These are phyloP conservation scores for Diaporthe nobilis DNA, from an alignment of 2,329 filamentous ascomycete genomes.

Conservation along the genomic window DNA sequence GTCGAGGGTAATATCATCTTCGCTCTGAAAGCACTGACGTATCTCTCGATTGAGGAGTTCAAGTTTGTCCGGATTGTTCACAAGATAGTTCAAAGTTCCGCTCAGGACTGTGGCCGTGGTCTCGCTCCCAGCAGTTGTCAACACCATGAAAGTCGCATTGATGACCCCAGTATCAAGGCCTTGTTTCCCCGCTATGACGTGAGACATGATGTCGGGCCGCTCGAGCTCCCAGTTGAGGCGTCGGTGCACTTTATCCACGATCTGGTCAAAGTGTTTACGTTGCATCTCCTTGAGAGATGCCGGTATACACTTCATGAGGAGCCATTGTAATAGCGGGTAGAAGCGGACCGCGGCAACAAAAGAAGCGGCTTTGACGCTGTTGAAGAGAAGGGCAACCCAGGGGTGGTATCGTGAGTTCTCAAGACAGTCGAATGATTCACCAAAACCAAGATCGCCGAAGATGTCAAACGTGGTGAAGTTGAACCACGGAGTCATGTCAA, in stretches of 20 bases:
- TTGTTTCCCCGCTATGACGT: constrained; percentile 44
- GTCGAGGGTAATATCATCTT: constrained; percentile 52
- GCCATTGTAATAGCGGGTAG: constrained; percentile 43
- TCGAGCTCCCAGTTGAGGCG: constrained; percentile 48
- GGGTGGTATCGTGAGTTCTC: constrained; percentile 47
- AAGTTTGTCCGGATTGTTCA: constrained; percentile 49
- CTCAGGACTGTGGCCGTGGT: constrained; percentile 51
- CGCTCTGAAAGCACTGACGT: constrained; percentile 49
- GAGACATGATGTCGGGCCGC: constrained; percentile 49
- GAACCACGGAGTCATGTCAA: constrained; percentile 46
- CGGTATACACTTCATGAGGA: constrained; percentile 23
- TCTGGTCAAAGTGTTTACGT: constrained; percentile 44
- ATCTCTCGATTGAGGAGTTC: constrained; percentile 55
- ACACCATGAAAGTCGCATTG: constrained; percentile 49
- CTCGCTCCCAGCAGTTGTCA: constrained; percentile 51
- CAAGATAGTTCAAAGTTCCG: constrained; percentile 47
- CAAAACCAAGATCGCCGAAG: constrained; percentile 60
- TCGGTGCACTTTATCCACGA: constrained; percentile 48
- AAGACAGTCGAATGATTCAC: constrained; percentile 56
- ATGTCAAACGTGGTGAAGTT: constrained; percentile 56
- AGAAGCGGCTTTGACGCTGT: constrained; percentile 45
- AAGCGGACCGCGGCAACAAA: constrained; percentile 45
- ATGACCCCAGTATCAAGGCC: constrained; percentile 46
- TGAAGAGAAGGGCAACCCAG: constrained; percentile 49
- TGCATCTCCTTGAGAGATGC: constrained; percentile 43